Evolutionary conservation across 192 early-diverging fungal species (phyloP), one percentile per base, ranked within the genome.

Genomic region (Tieghemiomyces parasiticus): DNA sequence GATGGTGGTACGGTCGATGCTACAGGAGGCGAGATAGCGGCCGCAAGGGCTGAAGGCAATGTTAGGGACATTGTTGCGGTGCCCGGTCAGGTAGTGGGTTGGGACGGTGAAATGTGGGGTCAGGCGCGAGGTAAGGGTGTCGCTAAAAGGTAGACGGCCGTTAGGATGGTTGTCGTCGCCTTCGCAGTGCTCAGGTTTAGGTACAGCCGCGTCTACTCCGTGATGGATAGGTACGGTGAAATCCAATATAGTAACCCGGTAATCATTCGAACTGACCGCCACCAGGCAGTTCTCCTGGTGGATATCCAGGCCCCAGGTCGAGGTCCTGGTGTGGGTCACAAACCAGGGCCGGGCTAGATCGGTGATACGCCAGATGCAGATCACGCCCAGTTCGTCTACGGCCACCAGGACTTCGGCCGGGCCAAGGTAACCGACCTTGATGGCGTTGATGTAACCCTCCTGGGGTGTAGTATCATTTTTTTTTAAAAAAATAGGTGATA

Each of bases 11-110:
- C 35, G 34, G 62, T 81, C 83, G 13, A 85, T 71, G 20, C 77
- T 79, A 20, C 76, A 65, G 2, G 70, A 76, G 14, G 72, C 81
- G 14, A 85, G 22, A 64, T 71, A 85, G 14, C 46, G 32, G 12
- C 81, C 83, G 26, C 78, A 77, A 2, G 61, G 35, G 49, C 69
- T 77, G 50, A 85, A 81, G 10, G 67, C 63, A 22, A 85, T 68
- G 30, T 65, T 70, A 0, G 83, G 83, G 28, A 85, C 73, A 65
- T 85, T 85, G 54, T 85, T 71, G 9, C 54, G 61, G 60, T 85
- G 83, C 0, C 82, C 82, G 12, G 34, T 24, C 25, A 47, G 25
- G 2, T 24, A 47, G 20, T 24, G 25, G 8, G 46, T 47, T 22
- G 20, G 46, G 20, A 47, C 46, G 25, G 3, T 47, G 46, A 24